Evolutionary conservation across 179 eudicot genomes (phyloP).

Genomic region (Spinacia oleracea): DNA sequence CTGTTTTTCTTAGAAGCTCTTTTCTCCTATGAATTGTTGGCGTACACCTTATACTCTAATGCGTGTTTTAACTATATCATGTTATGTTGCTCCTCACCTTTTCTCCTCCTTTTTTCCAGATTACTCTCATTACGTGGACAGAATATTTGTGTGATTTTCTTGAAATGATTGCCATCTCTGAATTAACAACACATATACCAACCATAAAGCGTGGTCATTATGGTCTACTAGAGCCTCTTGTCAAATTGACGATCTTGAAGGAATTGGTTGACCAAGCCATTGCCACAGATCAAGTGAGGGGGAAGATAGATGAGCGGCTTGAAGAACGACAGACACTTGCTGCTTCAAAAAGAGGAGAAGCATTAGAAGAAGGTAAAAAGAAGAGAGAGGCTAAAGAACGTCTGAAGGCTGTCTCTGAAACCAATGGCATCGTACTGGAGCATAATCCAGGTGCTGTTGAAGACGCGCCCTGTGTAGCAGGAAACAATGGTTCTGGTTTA

Average conservation of each 20-base stretch:
- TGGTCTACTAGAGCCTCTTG: conserved; percentile 65
- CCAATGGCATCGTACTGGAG: conserved; percentile 40
- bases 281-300: conserved; percentile 53
- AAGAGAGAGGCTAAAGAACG: conserved; percentile 80
- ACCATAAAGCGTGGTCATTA: conserved; percentile 93
- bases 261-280: conserved; percentile 62
- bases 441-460: conserved; percentile 32
- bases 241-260: conserved; percentile 63
- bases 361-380: conserved; percentile 81
- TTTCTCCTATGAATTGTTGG: not conserved
- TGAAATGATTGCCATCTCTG: conserved; percentile 54
- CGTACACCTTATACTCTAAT: not conserved
- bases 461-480: conserved; percentile 25
- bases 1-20: not conserved
- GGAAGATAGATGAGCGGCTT: conserved; percentile 69
- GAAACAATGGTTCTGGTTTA: conserved; percentile 27
- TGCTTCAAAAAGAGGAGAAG: conserved; percentile 78
- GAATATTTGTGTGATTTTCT: conserved; percentile 88
- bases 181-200: conserved; percentile 44
- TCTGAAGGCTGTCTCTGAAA: conserved; percentile 49
- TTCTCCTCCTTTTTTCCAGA: conserved; percentile 45
- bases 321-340: conserved; percentile 75
- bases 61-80: conserved; percentile 5
- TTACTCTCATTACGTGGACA: conserved; percentile 73
- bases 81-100: conserved; percentile 17